These are phyloP conservation scores for Acorus gramineus DNA, from an alignment of 106 monocot species.

Conservation along the genomic window DNA sequence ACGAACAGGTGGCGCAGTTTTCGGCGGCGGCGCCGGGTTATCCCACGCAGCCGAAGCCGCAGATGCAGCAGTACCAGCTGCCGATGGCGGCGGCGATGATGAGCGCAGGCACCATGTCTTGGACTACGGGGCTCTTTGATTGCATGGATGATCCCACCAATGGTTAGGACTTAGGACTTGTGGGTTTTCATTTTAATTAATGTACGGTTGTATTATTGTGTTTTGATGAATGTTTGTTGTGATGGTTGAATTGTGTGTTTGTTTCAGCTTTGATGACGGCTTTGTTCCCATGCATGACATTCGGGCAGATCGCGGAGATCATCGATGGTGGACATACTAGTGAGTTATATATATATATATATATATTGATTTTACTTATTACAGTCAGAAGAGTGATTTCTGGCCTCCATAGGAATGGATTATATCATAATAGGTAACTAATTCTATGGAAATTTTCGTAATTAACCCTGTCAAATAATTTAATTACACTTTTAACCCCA, in stretches of 20 bases:
- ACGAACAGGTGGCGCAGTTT: background rate
- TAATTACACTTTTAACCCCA: too few relatives aligned
- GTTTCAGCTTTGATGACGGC: background rate
- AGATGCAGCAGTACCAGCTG: too few relatives aligned
- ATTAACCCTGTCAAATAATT: too few relatives aligned
- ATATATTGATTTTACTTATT: too few relatives aligned
- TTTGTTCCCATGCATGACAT: constrained; percentile 1
- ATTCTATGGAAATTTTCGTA: too few relatives aligned
- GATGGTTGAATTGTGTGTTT: background rate
- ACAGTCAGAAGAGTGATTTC: too few relatives aligned
- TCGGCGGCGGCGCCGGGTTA: background rate
- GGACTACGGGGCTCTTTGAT: constrained; percentile 5
- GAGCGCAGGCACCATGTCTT: background rate
- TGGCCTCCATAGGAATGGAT: too few relatives aligned
- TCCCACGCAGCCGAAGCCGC: too few relatives aligned
- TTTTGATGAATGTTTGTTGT: background rate
- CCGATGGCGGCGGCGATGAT: background rate
- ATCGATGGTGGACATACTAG: background rate
- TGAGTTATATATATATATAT: background rate
- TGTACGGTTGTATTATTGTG: too few relatives aligned
- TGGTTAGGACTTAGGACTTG: background rate
- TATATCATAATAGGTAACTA: too few relatives aligned
- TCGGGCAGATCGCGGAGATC: constrained; percentile 6
- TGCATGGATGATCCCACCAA: constrained; percentile 4
- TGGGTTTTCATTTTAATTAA: background rate